Percentiles rank a stretch among this genome's conserved stretches.
Conservation (phyloP, 805 yeast species). For the Torulaspora indica region DNA sequence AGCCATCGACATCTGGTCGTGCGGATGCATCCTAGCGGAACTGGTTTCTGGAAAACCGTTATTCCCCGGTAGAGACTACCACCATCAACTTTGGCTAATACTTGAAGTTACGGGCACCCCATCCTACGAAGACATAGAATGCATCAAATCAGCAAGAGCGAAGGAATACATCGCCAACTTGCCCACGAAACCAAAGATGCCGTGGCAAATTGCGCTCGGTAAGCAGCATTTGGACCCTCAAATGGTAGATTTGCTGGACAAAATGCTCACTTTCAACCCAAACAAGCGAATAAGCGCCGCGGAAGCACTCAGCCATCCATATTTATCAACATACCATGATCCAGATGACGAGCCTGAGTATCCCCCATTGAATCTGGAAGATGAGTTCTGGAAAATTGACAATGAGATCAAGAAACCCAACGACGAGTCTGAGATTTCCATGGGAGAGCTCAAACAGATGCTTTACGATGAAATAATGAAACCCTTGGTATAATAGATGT, state of each 20-base stretch:
- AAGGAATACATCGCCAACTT: slow-evolving; percentile 68
- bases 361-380: slow-evolving; percentile 35
- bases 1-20: slow-evolving; percentile 77
- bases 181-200: slow-evolving; percentile 55
- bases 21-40: slow-evolving; percentile 75
- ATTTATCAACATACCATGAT: slow-evolving; percentile 61
- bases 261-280: slow-evolving; percentile 68
- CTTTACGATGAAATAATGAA: slow-evolving; percentile 76
- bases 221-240: slow-evolving; percentile 37
- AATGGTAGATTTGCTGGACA: slow-evolving; percentile 61
- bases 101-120: slow-evolving; percentile 72
- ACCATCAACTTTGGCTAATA: slow-evolving; percentile 61
- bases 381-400: slow-evolving; percentile 41
- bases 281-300: slow-evolving; percentile 67
- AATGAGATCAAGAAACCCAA: slow-evolving; percentile 33
- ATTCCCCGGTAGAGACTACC: slow-evolving; percentile 72
- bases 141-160: slow-evolving; percentile 69
- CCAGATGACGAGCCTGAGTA: slow-evolving; percentile 64
- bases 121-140: slow-evolving; percentile 63
- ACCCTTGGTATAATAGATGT: slow-evolving; percentile 28
- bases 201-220: slow-evolving; percentile 37
- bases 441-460: slow-evolving; percentile 69
- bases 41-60: slow-evolving; percentile 57
- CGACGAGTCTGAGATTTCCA: slow-evolving; percentile 67
- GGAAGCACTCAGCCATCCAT: slow-evolving; percentile 72